Evolutionary conservation across 345 rosid species (phyloP), one percentile per base, ranked within the genome.

Genomic region (Ricinus communis): DNA sequence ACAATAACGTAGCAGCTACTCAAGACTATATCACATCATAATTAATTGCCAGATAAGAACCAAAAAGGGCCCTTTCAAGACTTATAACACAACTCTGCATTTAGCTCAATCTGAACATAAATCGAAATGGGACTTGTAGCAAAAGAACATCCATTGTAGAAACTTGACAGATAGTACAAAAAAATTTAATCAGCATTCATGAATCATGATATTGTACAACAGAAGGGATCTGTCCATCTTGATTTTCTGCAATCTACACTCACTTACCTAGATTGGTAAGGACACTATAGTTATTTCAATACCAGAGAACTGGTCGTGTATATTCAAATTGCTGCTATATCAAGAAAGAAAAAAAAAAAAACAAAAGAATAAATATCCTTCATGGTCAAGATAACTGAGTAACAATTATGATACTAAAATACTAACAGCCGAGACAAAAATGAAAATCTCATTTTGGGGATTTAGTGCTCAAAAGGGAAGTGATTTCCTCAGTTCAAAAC

Each of bases 401-500:
- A 36, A 46, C 2, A 56, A 55, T 18, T 30, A 8, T 36, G 49
- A 46, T 47, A 25, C 65, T 49, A 31, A 52, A 22, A 41, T 27
- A 62, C 25, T 22, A 25, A 18, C 59, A 21, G 65, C 31, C 19
- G 66, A 73, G 46, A 11, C 10, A 46, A 55, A 55, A 33, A 24
- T 38, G 47, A 27, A 21, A 49, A 51, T 71, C 69, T 62, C 60
- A 24, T 13, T 25, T 25, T 55, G 14, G 25, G 4, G n/a, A 43
- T 40, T 33, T 3, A 41, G 49, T 28, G 25, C 43, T 45, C 64
- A 36, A 27, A 25, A 30, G 50, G 49, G n/a, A 30, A 9, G 27
- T 19, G 59, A 59, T 59, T 49, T 60, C 67, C 49, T 33, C 47
- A 74, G 38, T 55, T 47, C 55, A 24, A 8, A 15, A 46, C 50